Conservation (phyloP, 345 rosid species). For the Camelina neglecta region DNA sequence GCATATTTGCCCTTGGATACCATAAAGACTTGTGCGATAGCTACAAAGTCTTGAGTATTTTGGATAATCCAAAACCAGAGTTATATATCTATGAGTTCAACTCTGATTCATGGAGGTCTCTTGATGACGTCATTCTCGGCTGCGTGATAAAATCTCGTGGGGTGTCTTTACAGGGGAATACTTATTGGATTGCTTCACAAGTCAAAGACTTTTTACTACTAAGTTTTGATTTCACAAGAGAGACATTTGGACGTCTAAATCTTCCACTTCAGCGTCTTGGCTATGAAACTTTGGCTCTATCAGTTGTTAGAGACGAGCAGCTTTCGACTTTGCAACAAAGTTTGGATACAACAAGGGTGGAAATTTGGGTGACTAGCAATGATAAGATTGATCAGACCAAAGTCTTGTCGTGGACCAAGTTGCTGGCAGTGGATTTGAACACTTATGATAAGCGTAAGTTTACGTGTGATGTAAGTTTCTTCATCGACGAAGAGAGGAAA, state of each 20-base stretch:
- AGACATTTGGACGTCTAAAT: neutral
- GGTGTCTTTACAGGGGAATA: neutral
- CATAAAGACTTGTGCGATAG: neutral
- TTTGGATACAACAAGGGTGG: neutral
- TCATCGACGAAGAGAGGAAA: neutral
- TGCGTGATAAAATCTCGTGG: constrained; percentile 5
- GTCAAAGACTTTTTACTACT: neutral
- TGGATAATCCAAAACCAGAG: neutral
- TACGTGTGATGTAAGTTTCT: constrained; percentile 11
- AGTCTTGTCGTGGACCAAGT: neutral
- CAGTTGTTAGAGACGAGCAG: neutral
- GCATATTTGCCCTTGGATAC: neutral
- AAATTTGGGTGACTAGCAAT: neutral
- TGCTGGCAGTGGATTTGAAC: neutral
- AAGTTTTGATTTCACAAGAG: neutral
- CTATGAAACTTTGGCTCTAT: neutral
- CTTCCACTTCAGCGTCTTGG: neutral
- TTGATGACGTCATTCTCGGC: neutral
- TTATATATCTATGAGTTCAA: neutral
- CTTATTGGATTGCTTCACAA: neutral
- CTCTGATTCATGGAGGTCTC: neutral
- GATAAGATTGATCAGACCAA: neutral
- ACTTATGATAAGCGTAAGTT: neutral
- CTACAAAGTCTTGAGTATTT: constrained; percentile 5
- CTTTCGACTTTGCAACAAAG: neutral